Conservation (phyloP, 1,284 basidiomycete species). For the Takashimella koratensis region DNA sequence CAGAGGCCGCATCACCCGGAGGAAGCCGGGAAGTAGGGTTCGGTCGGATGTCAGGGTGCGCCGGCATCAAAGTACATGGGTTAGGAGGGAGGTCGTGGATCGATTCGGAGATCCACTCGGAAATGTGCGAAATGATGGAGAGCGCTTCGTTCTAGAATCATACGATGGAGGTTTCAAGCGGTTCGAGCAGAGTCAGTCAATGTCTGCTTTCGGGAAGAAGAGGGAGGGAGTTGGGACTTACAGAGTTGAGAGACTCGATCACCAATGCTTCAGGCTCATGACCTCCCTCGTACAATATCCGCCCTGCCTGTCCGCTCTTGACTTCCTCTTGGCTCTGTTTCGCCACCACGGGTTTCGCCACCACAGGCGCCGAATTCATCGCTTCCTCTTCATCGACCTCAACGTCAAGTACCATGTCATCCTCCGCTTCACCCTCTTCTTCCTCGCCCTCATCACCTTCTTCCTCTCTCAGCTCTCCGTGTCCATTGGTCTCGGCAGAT, state of each 20-base stretch:
- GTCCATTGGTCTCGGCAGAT: not conserved
- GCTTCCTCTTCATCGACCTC: conserved; percentile 19
- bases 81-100: not conserved
- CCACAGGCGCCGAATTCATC: conserved; percentile 7
- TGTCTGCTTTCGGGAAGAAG: too few relatives aligned
- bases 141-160: not conserved
- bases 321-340: too few relatives aligned
- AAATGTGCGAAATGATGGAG: not conserved
- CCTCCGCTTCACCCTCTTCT: conserved; percentile 8
- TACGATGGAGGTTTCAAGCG: too few relatives aligned
- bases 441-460: conserved; percentile 8
- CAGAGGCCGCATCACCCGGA: not conserved
- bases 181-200: too few relatives aligned
- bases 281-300: not conserved
- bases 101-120: not conserved
- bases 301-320: too few relatives aligned
- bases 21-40: not conserved
- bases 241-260: not conserved
- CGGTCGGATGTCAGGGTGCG: not conserved
- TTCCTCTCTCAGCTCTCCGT: not conserved
- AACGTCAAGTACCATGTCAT: conserved; percentile 7
- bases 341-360: too few relatives aligned
- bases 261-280: not conserved
- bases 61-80: not conserved
- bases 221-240: not conserved